Conservation (phyloP, 2,329 filamentous ascomycete species). For the Fonsecaea multimorphosa region DNA sequence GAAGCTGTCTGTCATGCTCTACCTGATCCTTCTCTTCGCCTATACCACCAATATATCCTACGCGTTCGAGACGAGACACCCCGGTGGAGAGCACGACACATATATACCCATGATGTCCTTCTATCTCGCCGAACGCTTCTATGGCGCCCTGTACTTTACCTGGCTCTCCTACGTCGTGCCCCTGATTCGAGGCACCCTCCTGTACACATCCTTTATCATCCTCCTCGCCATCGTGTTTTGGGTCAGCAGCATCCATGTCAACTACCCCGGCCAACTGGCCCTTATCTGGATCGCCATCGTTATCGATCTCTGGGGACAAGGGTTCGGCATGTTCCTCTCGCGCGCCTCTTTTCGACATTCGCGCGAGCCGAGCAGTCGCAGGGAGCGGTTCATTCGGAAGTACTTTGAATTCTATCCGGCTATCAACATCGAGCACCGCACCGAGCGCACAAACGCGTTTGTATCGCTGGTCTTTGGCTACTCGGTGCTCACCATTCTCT, state of each 20-base stretch:
- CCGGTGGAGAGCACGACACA: conserved; percentile 9
- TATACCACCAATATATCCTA: conserved; percentile 19
- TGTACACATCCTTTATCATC: conserved; percentile 18
- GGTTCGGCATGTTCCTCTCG: conserved; percentile 20
- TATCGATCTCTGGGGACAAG: conserved; percentile 20
- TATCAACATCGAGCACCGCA: conserved; percentile 21
- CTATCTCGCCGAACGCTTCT: conserved; percentile 16
- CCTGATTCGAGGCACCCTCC: conserved; percentile 11
- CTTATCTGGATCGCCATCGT: conserved; percentile 17
- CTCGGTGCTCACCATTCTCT: conserved; percentile 15
- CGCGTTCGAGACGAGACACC: conserved; percentile 13
- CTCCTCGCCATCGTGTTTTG: conserved; percentile 13
- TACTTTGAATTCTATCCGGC: conserved; percentile 20
- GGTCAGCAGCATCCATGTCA: conserved; percentile 13
- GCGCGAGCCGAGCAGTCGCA: not conserved
- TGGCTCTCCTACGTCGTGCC: conserved; percentile 20
- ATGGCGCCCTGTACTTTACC: conserved; percentile 13
- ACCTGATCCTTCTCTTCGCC: conserved; percentile 16
- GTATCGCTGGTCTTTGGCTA: conserved; percentile 19
- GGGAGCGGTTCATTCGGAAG: conserved; percentile 13
- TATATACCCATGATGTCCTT: conserved; percentile 18
- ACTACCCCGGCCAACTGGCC: conserved; percentile 14
- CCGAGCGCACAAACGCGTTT: conserved; percentile 20
- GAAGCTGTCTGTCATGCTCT: conserved; percentile 17
- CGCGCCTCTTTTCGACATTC: not conserved